Conservation (phyloP, 345 rosid species). For the Salix suchowensis region DNA sequence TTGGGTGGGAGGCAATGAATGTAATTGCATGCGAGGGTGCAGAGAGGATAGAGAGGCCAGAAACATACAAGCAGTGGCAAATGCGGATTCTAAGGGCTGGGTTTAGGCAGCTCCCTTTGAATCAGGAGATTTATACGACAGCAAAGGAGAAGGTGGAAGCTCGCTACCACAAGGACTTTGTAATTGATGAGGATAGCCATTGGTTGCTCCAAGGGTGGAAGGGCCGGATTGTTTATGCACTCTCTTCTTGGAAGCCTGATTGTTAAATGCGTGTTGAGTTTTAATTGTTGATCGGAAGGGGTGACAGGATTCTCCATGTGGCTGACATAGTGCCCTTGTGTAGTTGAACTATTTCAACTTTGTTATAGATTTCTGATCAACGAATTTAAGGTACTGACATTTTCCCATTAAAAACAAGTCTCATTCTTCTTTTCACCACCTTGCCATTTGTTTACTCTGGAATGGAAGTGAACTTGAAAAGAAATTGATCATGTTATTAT, state of each 20-base stretch:
- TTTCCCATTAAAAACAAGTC: not conserved
- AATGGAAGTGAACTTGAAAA: not conserved
- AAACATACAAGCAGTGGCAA: conserved; percentile 41
- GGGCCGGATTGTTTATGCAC: conserved; percentile 36
- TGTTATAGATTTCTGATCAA: not conserved
- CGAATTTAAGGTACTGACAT: conserved; percentile 11
- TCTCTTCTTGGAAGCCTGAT: conserved; percentile 37
- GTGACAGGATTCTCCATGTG: not conserved
- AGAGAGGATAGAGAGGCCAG: conserved; percentile 56
- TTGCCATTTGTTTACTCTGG: not conserved
- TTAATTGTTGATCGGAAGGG: conserved; percentile 9
- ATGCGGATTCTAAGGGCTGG: conserved; percentile 31
- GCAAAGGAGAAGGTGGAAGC: conserved; percentile 32
- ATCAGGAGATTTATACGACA: conserved; percentile 18
- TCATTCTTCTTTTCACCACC: not conserved
- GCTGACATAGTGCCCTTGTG: not conserved
- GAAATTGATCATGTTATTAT: not conserved
- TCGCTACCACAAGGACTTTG: conserved; percentile 35
- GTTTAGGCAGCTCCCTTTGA: conserved; percentile 36
- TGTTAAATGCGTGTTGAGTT: not conserved
- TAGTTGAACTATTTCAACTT: not conserved
- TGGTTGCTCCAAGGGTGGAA: conserved; percentile 49
- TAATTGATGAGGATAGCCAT: conserved; percentile 36
- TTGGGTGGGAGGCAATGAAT: conserved; percentile 45
- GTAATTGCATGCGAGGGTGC: conserved; percentile 58